These are phyloP conservation scores for Neurospora sp. DNA, from an alignment of 495 filamentous ascomycete species.

Conservation along the genomic window DNA sequence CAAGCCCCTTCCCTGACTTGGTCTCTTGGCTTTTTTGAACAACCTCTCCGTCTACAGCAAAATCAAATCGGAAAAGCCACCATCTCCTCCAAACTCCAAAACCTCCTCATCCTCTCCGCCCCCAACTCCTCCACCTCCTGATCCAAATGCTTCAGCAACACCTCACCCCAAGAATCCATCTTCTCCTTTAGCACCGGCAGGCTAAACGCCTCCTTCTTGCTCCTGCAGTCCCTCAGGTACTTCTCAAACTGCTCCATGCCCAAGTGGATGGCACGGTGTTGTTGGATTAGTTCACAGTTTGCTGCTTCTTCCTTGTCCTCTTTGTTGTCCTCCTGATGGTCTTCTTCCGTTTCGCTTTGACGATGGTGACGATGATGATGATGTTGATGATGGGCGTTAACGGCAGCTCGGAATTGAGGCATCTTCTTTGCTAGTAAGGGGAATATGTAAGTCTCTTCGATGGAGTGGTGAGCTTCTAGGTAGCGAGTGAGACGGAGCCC, in stretches of 20 bases:
- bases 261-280: constrained; percentile 73
- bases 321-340: background rate
- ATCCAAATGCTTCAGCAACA: constrained; percentile 64
- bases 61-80: constrained; percentile 55
- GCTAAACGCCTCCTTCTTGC: constrained; percentile 58
- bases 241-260: constrained; percentile 64
- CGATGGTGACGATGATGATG: background rate
- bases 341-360: background rate
- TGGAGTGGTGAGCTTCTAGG: constrained; percentile 67
- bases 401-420: constrained; percentile 55
- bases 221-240: constrained; percentile 56
- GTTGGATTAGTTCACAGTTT: constrained; percentile 50
- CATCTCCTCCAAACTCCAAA: constrained; percentile 74
- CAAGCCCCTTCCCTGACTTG: background rate
- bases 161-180: constrained; percentile 55
- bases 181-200: constrained; percentile 55
- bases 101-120: constrained; percentile 81
- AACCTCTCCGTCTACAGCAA: background rate
- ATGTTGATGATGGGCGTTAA: background rate
- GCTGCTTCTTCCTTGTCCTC: background rate
- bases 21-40: background rate
- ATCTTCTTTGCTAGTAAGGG: constrained; percentile 67
- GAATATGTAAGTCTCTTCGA: constrained; percentile 79
- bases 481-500: constrained; percentile 58
- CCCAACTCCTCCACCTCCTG: constrained; percentile 60